A percentile compares a stretch with the other conserved stretches of the same genome.
Conservation (phyloP, 805 yeast species). For the Candida rishiriensis region DNA sequence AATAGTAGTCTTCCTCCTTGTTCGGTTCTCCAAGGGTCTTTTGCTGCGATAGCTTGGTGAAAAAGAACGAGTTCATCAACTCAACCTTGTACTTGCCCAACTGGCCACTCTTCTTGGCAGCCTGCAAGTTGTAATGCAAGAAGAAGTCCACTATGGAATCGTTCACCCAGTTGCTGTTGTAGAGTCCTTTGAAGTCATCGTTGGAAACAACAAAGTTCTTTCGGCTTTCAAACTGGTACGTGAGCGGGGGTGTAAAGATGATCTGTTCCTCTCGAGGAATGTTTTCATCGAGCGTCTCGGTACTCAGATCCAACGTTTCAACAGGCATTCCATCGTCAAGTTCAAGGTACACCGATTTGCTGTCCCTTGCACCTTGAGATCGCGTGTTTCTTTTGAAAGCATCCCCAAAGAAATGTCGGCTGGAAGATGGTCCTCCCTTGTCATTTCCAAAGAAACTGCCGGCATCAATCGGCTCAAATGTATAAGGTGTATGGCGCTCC, state of each 20-base stretch:
- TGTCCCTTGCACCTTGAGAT: no score
- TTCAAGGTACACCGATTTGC: no score
- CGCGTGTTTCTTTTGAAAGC: no score
- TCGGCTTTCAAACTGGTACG: conserved; percentile 49
- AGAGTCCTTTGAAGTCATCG: conserved; percentile 74
- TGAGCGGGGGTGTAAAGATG: conserved; percentile 33
- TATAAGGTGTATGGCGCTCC: no score
- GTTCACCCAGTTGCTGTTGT: conserved; percentile 82
- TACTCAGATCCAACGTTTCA: conserved; percentile 20
- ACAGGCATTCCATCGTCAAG: conserved; percentile 38
- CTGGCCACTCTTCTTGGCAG: conserved; percentile 32
- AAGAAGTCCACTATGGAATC: conserved; percentile 87
- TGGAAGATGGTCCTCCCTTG: no score
- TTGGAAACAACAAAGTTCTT: conserved; percentile 53
- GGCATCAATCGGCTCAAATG: no score
- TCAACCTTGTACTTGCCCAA: conserved; percentile 36
- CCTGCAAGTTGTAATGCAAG: conserved; percentile 45
- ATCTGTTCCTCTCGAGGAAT: conserved; percentile 28
- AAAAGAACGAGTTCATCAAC: conserved; percentile 80
- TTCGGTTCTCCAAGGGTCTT: background rate
- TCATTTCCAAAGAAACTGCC: no score
- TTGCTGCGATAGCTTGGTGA: conserved; percentile 48
- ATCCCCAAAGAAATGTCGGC: no score
- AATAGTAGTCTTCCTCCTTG: conserved; percentile 39
- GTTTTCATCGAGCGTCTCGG: conserved; percentile 25